These are phyloP conservation scores for Neurospora cerealis DNA, from an alignment of 495 filamentous ascomycete genomes.

Conservation along the genomic window DNA sequence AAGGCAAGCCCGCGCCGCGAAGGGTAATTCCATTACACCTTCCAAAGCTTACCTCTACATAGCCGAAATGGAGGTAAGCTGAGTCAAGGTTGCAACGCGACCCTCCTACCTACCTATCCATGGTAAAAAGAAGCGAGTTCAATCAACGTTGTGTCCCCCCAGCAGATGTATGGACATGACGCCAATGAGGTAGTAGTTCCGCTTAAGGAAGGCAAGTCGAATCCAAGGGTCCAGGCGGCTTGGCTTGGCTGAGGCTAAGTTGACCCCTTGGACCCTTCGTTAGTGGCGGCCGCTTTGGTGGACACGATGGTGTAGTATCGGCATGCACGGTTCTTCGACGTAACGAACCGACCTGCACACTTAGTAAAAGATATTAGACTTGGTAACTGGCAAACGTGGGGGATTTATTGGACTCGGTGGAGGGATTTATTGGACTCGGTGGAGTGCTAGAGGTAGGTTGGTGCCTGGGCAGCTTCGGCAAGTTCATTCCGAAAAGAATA, in stretches of 20 bases:
- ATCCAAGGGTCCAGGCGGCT: neutral
- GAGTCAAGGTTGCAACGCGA: neutral
- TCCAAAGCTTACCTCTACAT: neutral
- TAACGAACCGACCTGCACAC: neutral
- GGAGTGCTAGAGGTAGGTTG: no score
- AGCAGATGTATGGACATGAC: neutral
- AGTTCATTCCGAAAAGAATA: no score
- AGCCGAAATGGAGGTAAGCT: neutral
- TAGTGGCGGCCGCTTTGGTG: neutral
- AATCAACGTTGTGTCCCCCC: neutral
- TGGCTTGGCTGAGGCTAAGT: no score
- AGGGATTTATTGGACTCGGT: no score
- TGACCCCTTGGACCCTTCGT: neutral
- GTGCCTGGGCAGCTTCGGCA: no score
- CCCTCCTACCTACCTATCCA: neutral
- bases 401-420: no score
- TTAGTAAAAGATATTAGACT: no score
- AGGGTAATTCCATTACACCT: neutral
- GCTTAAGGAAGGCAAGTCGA: neutral
- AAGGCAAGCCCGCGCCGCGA: neutral
- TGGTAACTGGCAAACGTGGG: no score
- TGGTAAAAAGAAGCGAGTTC: neutral
- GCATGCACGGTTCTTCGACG: neutral
- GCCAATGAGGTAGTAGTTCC: no score
- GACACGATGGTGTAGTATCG: neutral